Evolutionary conservation across 2,329 filamentous ascomycete genomes (phyloP).

Genomic region (Trichoderma koningii): DNA sequence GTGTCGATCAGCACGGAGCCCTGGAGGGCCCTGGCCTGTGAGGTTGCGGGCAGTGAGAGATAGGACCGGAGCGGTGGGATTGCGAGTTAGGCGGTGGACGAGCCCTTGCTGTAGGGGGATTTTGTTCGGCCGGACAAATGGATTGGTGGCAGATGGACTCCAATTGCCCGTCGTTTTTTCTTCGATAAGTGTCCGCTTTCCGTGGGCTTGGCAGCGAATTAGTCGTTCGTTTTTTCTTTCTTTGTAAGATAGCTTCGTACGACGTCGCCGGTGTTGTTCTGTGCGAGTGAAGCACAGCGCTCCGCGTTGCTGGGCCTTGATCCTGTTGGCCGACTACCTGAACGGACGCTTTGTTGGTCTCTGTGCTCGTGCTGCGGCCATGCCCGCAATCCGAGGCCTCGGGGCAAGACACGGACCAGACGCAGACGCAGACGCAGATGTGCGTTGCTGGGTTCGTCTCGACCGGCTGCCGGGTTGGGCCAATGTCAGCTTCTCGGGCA

Average conservation of each 20-base stretch:
- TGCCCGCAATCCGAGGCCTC: neutral
- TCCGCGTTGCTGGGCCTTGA: too few relatives aligned
- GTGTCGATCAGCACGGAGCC: slow-evolving; percentile 27
- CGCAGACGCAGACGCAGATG: too few relatives aligned
- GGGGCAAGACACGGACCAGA: neutral
- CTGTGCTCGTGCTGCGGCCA: neutral
- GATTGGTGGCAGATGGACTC: slow-evolving; percentile 15
- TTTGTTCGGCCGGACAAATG: slow-evolving; percentile 25
- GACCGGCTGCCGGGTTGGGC: slow-evolving; percentile 10
- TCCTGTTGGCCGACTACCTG: too few relatives aligned
- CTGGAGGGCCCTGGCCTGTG: slow-evolving; percentile 9
- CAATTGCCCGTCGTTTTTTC: neutral
- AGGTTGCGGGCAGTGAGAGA: slow-evolving; percentile 3
- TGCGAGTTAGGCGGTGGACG: slow-evolving; percentile 17
- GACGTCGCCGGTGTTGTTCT: neutral
- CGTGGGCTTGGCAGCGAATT: slow-evolving; percentile 5
- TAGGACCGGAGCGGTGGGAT: slow-evolving; percentile 18
- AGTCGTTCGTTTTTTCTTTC: neutral
- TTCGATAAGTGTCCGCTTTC: neutral
- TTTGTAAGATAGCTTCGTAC: neutral
- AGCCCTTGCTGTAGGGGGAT: slow-evolving; percentile 2
- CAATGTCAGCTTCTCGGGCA: slow-evolving; percentile 21
- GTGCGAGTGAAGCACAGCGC: too few relatives aligned
- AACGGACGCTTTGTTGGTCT: neutral
- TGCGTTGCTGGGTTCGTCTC: neutral